Percentiles rank a stretch among this genome's conserved stretches.
These are phyloP conservation scores for Colletotrichum sublineola DNA, from an alignment of 2,329 filamentous ascomycete genomes.

Conservation along the genomic window DNA sequence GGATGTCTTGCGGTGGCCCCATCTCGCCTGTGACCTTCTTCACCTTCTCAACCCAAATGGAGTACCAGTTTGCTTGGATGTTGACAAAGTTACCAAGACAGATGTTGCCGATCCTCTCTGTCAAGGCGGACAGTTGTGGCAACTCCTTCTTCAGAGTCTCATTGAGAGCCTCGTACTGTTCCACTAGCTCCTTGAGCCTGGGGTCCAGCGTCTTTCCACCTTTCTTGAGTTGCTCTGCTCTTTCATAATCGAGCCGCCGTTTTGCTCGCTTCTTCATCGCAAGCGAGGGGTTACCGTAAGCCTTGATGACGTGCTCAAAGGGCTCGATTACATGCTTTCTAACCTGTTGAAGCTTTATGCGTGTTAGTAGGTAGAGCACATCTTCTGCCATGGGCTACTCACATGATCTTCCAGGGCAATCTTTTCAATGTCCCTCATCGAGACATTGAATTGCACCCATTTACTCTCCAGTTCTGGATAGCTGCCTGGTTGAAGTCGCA, in stretches of 20 bases:
- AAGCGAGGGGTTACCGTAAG: constrained; percentile 85
- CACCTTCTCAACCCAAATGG: constrained; percentile 86
- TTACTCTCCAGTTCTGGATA: constrained; percentile 92
- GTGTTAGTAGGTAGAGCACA: constrained; percentile 2
- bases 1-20: constrained; percentile 73
- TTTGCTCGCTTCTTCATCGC: constrained; percentile 97
- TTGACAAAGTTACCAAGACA: constrained; percentile 87
- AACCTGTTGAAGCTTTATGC: constrained; percentile 70
- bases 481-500: constrained; percentile 77
- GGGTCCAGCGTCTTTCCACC: constrained; percentile 88
- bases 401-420: constrained; percentile 89
- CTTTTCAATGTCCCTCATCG: constrained; percentile 86
- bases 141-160: constrained; percentile 94
- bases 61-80: constrained; percentile 86
- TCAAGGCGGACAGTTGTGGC: constrained; percentile 84
- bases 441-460: constrained; percentile 91
- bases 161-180: constrained; percentile 92
- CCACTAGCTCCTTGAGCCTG: constrained; percentile 84
- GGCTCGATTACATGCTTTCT: constrained; percentile 88
- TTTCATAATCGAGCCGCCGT: constrained; percentile 89
- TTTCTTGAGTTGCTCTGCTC: constrained; percentile 81
- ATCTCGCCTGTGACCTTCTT: constrained; percentile 78
- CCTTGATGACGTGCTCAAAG: constrained; percentile 81
- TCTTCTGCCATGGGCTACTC: constrained; percentile 52
- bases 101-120: constrained; percentile 83